Conservation (phyloP, 768 basidiomycete genomes). For the Panaeolus cyanescens region DNA sequence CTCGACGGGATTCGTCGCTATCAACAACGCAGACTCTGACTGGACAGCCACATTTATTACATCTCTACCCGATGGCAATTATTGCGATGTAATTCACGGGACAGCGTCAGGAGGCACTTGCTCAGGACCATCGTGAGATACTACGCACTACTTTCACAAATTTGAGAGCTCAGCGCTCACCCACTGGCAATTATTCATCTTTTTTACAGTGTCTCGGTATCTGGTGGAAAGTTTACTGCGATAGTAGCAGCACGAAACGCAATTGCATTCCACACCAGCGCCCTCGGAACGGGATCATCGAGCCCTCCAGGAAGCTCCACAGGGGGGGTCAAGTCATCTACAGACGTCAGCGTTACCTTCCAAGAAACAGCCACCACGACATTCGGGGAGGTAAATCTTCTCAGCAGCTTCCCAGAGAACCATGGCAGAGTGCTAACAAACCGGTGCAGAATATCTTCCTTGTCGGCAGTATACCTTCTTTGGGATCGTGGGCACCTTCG, state of each 20-base stretch:
- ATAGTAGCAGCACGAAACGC: constrained; percentile 54
- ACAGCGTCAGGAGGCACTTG: constrained; percentile 41
- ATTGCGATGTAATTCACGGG: constrained; percentile 69
- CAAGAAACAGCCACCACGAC: constrained; percentile 57
- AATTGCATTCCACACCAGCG: constrained; percentile 56
- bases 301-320: constrained; percentile 17
- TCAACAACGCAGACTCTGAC: constrained; percentile 60
- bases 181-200: not conserved
- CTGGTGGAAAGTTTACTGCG: constrained; percentile 49
- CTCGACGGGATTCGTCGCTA: constrained; percentile 60
- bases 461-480: constrained; percentile 54
- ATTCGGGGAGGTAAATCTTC: constrained; percentile 50
- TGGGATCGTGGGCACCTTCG: constrained; percentile 52
- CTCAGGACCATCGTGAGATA: constrained; percentile 50
- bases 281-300: constrained; percentile 29
- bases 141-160: not conserved
- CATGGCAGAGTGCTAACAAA: not conserved
- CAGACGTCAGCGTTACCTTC: constrained; percentile 46
- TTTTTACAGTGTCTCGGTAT: constrained; percentile 46
- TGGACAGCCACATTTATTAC: constrained; percentile 64
- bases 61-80: constrained; percentile 54
- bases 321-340: constrained; percentile 10
- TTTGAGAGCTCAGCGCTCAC: not conserved
- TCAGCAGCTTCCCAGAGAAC: not conserved
- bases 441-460: constrained; percentile 56